These are phyloP conservation scores for Circinella umbellata DNA, from an alignment of 371 early-diverging fungal genomes.

Conservation along the genomic window DNA sequence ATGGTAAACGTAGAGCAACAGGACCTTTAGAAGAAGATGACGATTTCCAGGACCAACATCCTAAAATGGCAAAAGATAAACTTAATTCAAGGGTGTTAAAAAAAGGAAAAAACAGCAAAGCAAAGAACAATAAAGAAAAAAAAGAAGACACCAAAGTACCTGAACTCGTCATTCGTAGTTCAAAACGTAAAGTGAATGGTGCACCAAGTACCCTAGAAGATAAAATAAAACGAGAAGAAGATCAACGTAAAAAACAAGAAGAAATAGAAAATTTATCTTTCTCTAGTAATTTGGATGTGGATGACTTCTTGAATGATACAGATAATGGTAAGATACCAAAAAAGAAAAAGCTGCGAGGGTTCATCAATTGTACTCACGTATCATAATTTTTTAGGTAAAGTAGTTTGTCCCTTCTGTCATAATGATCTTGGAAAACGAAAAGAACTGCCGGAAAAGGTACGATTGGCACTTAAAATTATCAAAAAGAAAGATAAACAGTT, in stretches of 20 bases:
- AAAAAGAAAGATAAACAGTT: constrained; percentile 24
- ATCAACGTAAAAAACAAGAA: background rate
- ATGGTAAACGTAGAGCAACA: background rate
- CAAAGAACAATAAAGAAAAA: background rate
- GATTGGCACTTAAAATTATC: constrained; percentile 20
- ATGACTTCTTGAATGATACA: background rate
- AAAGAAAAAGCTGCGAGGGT: too few relatives aligned
- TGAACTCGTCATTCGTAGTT: background rate
- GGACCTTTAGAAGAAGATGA: background rate
- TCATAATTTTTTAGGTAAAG: background rate
- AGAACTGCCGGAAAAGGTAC: background rate
- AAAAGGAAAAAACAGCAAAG: background rate
- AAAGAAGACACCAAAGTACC: background rate
- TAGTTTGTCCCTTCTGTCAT: constrained; percentile 3
- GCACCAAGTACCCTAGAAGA: background rate
- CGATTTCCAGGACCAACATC: constrained; percentile 2
- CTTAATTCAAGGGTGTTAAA: background rate
- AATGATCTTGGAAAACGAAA: background rate
- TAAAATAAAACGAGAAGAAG: background rate
- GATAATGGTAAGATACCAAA: background rate
- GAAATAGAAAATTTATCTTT: background rate
- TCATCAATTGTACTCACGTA: too few relatives aligned
- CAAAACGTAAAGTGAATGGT: constrained; percentile 1
- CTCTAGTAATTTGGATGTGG: background rate
- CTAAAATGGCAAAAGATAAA: background rate